phyloP scores from a whole-genome alignment of 768 basidiomycete species.

The Thelephora aurantiotincta region DNA sequence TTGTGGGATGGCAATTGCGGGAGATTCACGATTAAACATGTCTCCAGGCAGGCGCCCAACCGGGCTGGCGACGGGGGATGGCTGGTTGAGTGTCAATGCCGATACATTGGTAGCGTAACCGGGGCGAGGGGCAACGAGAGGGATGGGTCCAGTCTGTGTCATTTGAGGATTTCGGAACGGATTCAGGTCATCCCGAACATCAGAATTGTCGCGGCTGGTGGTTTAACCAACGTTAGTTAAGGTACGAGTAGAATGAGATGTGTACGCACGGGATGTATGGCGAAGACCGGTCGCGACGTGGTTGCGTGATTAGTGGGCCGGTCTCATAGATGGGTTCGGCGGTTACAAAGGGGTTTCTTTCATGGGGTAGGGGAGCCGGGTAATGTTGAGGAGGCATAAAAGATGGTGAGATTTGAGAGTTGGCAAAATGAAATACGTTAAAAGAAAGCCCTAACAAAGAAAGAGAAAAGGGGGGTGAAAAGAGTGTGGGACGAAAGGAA shows the following conservation, averaged over 20 bases:
- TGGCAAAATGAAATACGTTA: not conserved
- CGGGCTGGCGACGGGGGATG: slow-evolving; percentile 26
- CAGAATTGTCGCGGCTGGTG: slow-evolving; percentile 3
- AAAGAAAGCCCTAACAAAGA: not conserved
- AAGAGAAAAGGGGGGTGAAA: not conserved
- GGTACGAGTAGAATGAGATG: slow-evolving; percentile 2
- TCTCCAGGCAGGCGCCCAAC: slow-evolving; percentile 18
- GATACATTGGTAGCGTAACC: slow-evolving; percentile 63
- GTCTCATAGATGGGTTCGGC: slow-evolving; percentile 47
- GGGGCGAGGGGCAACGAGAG: slow-evolving; percentile 56
- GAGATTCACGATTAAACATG: slow-evolving; percentile 17
- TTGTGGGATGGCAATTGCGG: slow-evolving; percentile 26
- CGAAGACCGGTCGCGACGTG: slow-evolving; percentile 31
- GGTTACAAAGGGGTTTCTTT: slow-evolving; percentile 53
- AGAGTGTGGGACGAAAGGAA: not conserved
- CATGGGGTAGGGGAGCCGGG: slow-evolving; percentile 7
- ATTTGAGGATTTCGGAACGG: slow-evolving; percentile 21
- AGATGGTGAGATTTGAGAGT: not conserved
- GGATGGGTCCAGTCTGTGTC: slow-evolving; percentile 15
- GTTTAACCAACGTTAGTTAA: slow-evolving; percentile 3
- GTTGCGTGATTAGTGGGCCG: slow-evolving; percentile 23
- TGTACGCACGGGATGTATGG: slow-evolving; percentile 54
- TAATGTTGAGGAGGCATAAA: too few relatives aligned
- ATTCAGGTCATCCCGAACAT: slow-evolving; percentile 30
- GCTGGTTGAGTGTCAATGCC: slow-evolving; percentile 43